phyloP scores from a whole-genome alignment of 192 early-diverging fungal species.

The Coemansia sp. region DNA sequence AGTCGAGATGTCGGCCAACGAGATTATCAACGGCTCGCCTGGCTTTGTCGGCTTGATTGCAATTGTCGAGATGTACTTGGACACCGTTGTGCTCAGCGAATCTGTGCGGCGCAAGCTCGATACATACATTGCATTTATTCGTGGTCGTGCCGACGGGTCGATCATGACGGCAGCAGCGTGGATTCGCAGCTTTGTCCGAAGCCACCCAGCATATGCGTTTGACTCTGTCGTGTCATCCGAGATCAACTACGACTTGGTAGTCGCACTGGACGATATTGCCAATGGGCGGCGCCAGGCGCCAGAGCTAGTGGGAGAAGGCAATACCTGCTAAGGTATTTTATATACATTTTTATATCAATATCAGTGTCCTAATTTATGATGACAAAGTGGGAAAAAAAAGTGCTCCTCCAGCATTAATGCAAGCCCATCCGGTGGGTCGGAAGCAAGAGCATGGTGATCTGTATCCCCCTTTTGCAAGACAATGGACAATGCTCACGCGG shows the following conservation, averaged over 20 bases:
- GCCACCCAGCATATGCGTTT: conserved; percentile 83
- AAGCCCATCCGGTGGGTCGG: conserved; percentile 2
- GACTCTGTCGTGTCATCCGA: conserved; percentile 85
- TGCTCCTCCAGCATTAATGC: neutral
- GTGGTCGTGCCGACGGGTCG: conserved; percentile 77
- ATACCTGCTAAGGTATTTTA: neutral
- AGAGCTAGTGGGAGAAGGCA: conserved; percentile 36
- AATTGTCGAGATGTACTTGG: conserved; percentile 82
- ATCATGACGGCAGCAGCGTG: conserved; percentile 87
- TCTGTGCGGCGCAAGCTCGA: conserved; percentile 70
- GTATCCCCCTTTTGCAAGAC: neutral
- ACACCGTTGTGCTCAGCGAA: conserved; percentile 68
- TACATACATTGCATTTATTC: conserved; percentile 77
- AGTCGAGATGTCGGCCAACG: conserved; percentile 80
- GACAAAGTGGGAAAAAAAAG: neutral
- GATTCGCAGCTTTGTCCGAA: conserved; percentile 85
- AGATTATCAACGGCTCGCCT: conserved; percentile 86
- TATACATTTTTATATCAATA: neutral
- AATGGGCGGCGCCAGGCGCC: conserved; percentile 37
- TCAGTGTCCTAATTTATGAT: neutral
- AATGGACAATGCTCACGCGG: conserved; percentile 9
- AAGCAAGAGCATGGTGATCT: conserved; percentile 3
- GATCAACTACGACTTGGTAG: conserved; percentile 85
- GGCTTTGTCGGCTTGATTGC: conserved; percentile 83
- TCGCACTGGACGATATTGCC: conserved; percentile 49